phyloP scores from a whole-genome alignment of 768 basidiomycete species.

The Agaricus subrufescens region DNA sequence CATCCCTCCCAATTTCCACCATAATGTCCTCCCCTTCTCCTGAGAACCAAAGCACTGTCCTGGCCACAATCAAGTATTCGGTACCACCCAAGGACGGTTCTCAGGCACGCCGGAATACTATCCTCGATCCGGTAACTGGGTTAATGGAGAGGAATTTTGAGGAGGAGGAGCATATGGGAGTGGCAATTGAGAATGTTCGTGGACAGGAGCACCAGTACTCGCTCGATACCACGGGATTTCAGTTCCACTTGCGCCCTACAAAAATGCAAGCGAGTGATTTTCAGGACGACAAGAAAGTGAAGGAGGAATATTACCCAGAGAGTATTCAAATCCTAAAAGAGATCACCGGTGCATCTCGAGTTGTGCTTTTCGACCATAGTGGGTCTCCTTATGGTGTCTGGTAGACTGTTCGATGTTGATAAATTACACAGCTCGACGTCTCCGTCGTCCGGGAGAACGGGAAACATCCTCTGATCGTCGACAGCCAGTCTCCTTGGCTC shows the following conservation, averaged over 20 bases:
- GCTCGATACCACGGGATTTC: constrained; percentile 51
- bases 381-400: constrained; percentile 23
- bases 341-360: constrained; percentile 53
- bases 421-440: constrained; percentile 11
- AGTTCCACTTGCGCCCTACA: constrained; percentile 33
- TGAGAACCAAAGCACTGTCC: constrained; percentile 10
- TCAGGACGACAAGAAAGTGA: constrained; percentile 45
- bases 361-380: constrained; percentile 63
- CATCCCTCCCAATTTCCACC: neutral
- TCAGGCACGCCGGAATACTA: constrained; percentile 33
- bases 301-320: constrained; percentile 57
- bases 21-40: neutral
- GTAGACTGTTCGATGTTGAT: neutral
- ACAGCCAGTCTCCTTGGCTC: constrained; percentile 21
- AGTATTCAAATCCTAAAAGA: constrained; percentile 53
- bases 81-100: constrained; percentile 33
- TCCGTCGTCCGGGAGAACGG: constrained; percentile 11
- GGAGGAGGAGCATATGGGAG: constrained; percentile 21
- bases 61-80: constrained; percentile 32
- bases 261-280: constrained; percentile 34
- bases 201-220: constrained; percentile 40
- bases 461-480: constrained; percentile 12
- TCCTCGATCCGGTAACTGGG: constrained; percentile 29
- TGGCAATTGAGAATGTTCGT: constrained; percentile 46
- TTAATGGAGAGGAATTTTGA: constrained; percentile 31